These are phyloP conservation scores for Jacaranda copaia DNA, from an alignment of 257 asterid species.

Conservation along the genomic window DNA sequence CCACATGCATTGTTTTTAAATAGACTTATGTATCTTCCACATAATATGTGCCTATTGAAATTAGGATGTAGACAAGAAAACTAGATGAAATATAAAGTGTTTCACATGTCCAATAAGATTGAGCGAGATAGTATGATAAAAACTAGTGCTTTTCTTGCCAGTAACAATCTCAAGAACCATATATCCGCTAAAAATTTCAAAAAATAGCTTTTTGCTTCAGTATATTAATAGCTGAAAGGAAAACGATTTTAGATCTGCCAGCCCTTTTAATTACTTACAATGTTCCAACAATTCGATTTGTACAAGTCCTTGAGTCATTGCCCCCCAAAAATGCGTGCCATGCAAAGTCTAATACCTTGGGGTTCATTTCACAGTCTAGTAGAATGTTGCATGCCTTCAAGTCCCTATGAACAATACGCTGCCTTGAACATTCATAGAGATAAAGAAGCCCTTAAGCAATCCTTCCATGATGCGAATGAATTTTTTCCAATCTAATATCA, in stretches of 20 bases:
- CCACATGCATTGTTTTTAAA: too few relatives aligned
- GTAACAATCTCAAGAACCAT: too few relatives aligned
- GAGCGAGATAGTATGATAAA: slow-evolving; percentile 41
- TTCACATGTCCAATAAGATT: slow-evolving; percentile 54
- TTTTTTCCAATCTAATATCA: too few relatives aligned
- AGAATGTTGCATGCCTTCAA: slow-evolving; percentile 53
- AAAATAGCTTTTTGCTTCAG: not conserved
- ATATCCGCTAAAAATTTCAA: slow-evolving; percentile 33
- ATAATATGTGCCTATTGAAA: too few relatives aligned
- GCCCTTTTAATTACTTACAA: slow-evolving; percentile 39
- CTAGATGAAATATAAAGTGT: not conserved
- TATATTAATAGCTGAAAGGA: not conserved
- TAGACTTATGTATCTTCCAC: too few relatives aligned
- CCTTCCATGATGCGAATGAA: too few relatives aligned
- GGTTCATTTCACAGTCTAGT: slow-evolving; percentile 49
- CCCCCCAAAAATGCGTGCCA: slow-evolving; percentile 55
- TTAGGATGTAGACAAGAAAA: not conserved
- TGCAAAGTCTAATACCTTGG: slow-evolving; percentile 63
- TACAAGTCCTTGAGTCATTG: slow-evolving; percentile 37
- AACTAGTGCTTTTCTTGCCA: slow-evolving; percentile 50
- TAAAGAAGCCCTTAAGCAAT: too few relatives aligned
- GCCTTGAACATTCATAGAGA: too few relatives aligned
- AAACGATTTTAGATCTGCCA: not conserved
- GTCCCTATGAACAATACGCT: slow-evolving; percentile 32
- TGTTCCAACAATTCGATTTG: slow-evolving; percentile 55